Percentiles rank a stretch among this genome's conserved stretches.
Conservation (phyloP, 2,329 filamentous ascomycete genomes). For the Aspergillus sp. region DNA sequence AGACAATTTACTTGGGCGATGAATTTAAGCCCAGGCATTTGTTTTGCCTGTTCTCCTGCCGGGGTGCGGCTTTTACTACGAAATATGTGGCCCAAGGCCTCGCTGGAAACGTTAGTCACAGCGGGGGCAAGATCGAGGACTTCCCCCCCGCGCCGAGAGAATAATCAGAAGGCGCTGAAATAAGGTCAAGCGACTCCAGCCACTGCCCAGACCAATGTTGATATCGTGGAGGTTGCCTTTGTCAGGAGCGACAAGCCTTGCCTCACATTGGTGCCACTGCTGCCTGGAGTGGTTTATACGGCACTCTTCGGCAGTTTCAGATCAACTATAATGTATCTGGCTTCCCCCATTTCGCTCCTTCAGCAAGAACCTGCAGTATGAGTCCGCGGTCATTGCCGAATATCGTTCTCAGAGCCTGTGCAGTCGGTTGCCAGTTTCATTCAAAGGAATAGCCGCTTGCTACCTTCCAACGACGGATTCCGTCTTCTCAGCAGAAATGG, state of each 20-base stretch:
- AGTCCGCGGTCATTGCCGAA: neutral
- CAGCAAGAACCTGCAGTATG: neutral
- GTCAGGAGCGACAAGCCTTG: neutral
- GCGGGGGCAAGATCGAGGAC: neutral
- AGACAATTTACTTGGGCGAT: constrained; percentile 2
- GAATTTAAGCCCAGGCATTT: neutral
- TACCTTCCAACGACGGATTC: neutral
- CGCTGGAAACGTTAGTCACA: neutral
- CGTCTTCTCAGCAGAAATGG: constrained; percentile 1
- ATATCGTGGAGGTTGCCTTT: neutral
- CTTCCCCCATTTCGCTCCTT: neutral
- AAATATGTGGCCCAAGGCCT: constrained; percentile 2
- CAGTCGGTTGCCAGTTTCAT: neutral
- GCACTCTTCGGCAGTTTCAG: neutral
- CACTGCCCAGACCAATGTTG: neutral
- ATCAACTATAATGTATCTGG: neutral
- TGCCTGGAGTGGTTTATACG: neutral
- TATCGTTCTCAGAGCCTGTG: neutral
- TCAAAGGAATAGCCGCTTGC: neutral
- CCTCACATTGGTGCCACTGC: neutral
- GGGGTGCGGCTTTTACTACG: constrained; percentile 17
- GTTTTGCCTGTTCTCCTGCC: constrained; percentile 5
- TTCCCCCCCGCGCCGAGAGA: neutral
- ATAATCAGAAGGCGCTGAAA: neutral
- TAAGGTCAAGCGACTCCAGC: neutral